Evolutionary conservation across 495 filamentous ascomycete genomes (phyloP).

Genomic region (Poronia punctata): DNA sequence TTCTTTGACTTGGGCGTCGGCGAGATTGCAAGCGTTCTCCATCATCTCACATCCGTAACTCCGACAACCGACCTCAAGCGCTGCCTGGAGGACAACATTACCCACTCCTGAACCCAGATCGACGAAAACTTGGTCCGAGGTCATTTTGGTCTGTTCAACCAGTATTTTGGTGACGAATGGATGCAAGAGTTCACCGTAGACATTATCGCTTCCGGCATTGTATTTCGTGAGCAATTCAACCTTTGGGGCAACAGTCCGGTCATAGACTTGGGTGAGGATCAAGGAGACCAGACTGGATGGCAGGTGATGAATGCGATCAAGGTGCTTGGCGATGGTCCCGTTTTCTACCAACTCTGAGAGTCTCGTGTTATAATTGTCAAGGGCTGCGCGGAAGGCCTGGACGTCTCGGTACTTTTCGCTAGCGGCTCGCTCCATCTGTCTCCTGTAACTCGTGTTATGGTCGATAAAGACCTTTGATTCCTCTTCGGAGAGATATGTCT

Average conservation of each 20-base stretch:
- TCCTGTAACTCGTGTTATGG: slow-evolving; percentile 63
- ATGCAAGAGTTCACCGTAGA: slow-evolving; percentile 88
- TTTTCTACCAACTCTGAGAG: slow-evolving; percentile 51
- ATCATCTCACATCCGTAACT: slow-evolving; percentile 97
- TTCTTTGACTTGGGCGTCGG: slow-evolving; percentile 78
- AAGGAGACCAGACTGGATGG: slow-evolving; percentile 64
- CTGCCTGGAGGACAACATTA: slow-evolving; percentile 91
- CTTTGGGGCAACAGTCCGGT: slow-evolving; percentile 82
- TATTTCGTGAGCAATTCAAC: slow-evolving; percentile 77
- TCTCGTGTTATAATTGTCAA: slow-evolving; percentile 69
- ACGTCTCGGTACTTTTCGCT: slow-evolving; percentile 58
- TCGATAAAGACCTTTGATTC: slow-evolving; percentile 60
- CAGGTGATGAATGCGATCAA: slow-evolving; percentile 58
- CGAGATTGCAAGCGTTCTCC: slow-evolving; percentile 77
- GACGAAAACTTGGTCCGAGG: slow-evolving; percentile 76
- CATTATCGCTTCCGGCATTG: slow-evolving; percentile 79
- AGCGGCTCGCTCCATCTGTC: slow-evolving; percentile 60
- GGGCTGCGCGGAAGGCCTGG: slow-evolving; percentile 56
- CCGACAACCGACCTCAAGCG: slow-evolving; percentile 86
- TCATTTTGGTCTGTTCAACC: slow-evolving; percentile 64
- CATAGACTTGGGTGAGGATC: slow-evolving; percentile 83
- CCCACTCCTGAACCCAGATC: slow-evolving; percentile 93
- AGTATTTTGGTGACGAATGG: slow-evolving; percentile 76
- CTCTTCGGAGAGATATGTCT: slow-evolving; percentile 64
- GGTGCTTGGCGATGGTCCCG: slow-evolving; percentile 61